A percentile compares a stretch with the other conserved stretches of the same genome.
Evolutionary conservation across 768 basidiomycete genomes (phyloP).

Genomic region (Trametes coccinea): DNA sequence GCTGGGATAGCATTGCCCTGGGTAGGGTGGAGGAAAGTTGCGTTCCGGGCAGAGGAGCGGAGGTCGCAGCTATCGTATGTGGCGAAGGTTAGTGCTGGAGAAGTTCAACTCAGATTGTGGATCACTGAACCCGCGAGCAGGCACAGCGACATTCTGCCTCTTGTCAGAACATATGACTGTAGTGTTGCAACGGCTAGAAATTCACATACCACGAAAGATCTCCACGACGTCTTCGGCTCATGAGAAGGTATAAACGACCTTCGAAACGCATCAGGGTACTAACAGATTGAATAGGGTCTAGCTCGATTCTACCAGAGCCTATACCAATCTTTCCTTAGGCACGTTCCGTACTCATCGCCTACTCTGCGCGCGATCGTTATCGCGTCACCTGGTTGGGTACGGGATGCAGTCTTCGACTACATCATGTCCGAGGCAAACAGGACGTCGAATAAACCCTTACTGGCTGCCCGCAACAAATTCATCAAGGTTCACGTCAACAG

Average conservation of each 20-base stretch:
- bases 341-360: slow-evolving; percentile 79
- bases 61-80: slow-evolving; percentile 93
- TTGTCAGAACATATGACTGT: slow-evolving; percentile 97
- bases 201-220: slow-evolving; percentile 87
- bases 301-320: slow-evolving; percentile 79
- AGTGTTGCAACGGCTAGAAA: slow-evolving; percentile 85
- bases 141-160: slow-evolving; percentile 90
- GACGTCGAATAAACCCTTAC: slow-evolving; percentile 81
- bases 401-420: slow-evolving; percentile 84
- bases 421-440: slow-evolving; percentile 79
- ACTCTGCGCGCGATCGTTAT: slow-evolving; percentile 88
- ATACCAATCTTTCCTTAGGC: slow-evolving; percentile 84
- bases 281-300: slow-evolving; percentile 51
- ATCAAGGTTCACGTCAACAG: slow-evolving; percentile 90
- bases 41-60: slow-evolving; percentile 91
- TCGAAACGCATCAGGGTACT: not conserved
- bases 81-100: slow-evolving; percentile 68
- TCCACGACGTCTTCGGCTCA: slow-evolving; percentile 82
- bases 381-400: slow-evolving; percentile 95
- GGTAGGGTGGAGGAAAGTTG: slow-evolving; percentile 85
- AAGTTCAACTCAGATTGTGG: not conserved
- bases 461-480: slow-evolving; percentile 79
- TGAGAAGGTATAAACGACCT: slow-evolving; percentile 55
- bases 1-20: slow-evolving; percentile 89
- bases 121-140: slow-evolving; percentile 29